A percentile compares a stretch with the other conserved stretches of the same genome.
Evolutionary conservation across 1,139 yeast species (phyloP).

Genomic region (Blastobotrys proliferans): DNA sequence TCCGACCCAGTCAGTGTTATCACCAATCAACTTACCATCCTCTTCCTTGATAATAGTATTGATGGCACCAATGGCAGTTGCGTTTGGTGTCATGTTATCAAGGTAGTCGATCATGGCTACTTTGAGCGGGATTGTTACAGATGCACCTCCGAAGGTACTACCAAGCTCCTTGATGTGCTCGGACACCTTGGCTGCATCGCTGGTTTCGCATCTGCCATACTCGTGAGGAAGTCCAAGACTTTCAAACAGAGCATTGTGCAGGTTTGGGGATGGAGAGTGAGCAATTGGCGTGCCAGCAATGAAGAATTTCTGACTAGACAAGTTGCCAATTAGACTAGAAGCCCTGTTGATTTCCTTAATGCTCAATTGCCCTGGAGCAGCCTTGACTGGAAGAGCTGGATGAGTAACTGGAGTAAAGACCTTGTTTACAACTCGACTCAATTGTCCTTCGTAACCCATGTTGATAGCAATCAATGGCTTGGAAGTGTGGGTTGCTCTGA

Average conservation of each 20-base stretch:
- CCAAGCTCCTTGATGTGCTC: constrained; percentile 47
- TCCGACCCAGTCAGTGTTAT: constrained; percentile 96
- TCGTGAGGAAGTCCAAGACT: constrained; percentile 72
- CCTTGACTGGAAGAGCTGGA: constrained; percentile 52
- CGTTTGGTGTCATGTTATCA: constrained; percentile 59
- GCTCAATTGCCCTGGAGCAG: constrained; percentile 75
- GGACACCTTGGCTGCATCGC: constrained; percentile 49
- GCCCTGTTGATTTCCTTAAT: constrained; percentile 55
- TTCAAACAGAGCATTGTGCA: constrained; percentile 75
- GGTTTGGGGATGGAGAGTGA: constrained; percentile 83
- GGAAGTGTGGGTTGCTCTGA: constrained; percentile 44
- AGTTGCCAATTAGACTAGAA: constrained; percentile 59
- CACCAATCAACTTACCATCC: constrained; percentile 62
- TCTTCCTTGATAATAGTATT: constrained; percentile 65
- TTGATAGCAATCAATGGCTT: constrained; percentile 81
- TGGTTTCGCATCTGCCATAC: constrained; percentile 67
- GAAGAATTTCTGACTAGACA: constrained; percentile 55
- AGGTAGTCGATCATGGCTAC: constrained; percentile 67
- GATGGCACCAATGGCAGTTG: constrained; percentile 81
- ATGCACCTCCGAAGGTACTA: constrained; percentile 74
- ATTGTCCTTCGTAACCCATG: constrained; percentile 70
- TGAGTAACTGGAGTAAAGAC: constrained; percentile 84
- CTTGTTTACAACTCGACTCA: constrained; percentile 73
- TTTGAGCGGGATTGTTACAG: constrained; percentile 88
- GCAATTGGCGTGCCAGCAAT: constrained; percentile 79